Conservation (phyloP, 1,284 basidiomycete genomes). For the Cryptococcus deneoformans region DNA sequence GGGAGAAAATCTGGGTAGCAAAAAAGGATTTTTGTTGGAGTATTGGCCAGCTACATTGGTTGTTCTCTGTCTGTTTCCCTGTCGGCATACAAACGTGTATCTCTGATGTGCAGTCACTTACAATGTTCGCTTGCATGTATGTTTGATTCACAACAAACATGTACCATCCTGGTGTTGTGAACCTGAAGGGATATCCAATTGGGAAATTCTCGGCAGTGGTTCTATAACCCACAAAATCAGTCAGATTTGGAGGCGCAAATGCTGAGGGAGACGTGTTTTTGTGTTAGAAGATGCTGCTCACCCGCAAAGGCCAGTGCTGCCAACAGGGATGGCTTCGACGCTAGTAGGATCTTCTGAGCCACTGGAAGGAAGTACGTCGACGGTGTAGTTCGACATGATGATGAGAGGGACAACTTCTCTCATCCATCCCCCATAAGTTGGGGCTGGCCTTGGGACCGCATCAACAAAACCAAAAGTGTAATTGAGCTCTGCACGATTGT, state of each 20-base stretch:
- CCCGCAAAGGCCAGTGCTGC: slow-evolving; percentile 37
- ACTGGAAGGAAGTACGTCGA: slow-evolving; percentile 28
- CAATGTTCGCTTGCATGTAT: slow-evolving; percentile 39
- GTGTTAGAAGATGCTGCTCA: slow-evolving; percentile 9
- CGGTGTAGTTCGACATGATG: slow-evolving; percentile 37
- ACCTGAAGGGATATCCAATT: slow-evolving; percentile 32
- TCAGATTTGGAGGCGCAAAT: background rate
- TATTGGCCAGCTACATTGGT: slow-evolving; percentile 34
- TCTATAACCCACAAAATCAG: slow-evolving; percentile 10
- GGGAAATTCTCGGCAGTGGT: slow-evolving; percentile 29
- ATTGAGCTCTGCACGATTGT: slow-evolving; percentile 22
- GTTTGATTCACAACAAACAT: slow-evolving; percentile 48
- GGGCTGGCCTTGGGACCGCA: slow-evolving; percentile 31
- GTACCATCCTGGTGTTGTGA: slow-evolving; percentile 43
- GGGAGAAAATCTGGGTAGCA: slow-evolving; percentile 35
- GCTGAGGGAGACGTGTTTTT: too few relatives aligned
- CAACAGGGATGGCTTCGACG: slow-evolving; percentile 17
- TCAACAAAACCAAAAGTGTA: slow-evolving; percentile 49
- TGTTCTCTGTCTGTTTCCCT: slow-evolving; percentile 17
- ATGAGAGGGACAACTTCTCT: slow-evolving; percentile 39
- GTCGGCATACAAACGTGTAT: background rate
- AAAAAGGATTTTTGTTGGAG: slow-evolving; percentile 38
- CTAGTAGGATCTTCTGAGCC: slow-evolving; percentile 26
- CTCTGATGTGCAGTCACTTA: slow-evolving; percentile 14
- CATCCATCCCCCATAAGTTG: slow-evolving; percentile 40